Evolutionary conservation across 371 early-diverging fungal genomes (phyloP).

Genomic region (Globomyces sp.): DNA sequence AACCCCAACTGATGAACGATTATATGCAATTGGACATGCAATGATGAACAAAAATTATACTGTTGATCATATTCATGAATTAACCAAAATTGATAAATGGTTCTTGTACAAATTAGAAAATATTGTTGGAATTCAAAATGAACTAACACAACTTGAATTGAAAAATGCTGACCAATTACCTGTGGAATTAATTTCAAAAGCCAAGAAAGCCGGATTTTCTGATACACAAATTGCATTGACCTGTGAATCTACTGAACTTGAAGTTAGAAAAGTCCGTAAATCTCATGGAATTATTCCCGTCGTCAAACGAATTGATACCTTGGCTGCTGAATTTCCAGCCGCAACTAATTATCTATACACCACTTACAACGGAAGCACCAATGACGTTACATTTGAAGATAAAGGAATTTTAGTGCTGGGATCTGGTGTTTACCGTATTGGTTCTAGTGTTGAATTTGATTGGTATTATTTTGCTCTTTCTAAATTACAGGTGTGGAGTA

Average conservation of each 20-base stretch:
- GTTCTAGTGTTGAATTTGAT: constrained; percentile 92
- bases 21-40: constrained; percentile 88
- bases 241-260: constrained; percentile 46
- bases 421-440: constrained; percentile 95
- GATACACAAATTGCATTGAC: constrained; percentile 79
- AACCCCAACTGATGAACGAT: constrained; percentile 83
- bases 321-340: constrained; percentile 93
- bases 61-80: constrained; percentile 77
- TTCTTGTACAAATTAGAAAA: constrained; percentile 89
- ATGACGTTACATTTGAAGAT: constrained; percentile 83
- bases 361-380: constrained; percentile 82
- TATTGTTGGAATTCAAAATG: constrained; percentile 66
- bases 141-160: constrained; percentile 41
- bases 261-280: constrained; percentile 68
- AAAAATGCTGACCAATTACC: constrained; percentile 21
- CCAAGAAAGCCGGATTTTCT: constrained; percentile 86
- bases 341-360: constrained; percentile 91
- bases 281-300: constrained; percentile 69
- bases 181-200: constrained; percentile 53
- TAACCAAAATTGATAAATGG: constrained; percentile 95
- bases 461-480: constrained; percentile 75
- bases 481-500: constrained; percentile 56
- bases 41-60: constrained; percentile 79
- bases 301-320: constrained; percentile 89
- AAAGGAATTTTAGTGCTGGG: constrained; percentile 91